A percentile compares a stretch with the other conserved stretches of the same genome.
Evolutionary conservation across 2,329 filamentous ascomycete genomes (phyloP).

Genomic region (Colletotrichum gigasporum): DNA sequence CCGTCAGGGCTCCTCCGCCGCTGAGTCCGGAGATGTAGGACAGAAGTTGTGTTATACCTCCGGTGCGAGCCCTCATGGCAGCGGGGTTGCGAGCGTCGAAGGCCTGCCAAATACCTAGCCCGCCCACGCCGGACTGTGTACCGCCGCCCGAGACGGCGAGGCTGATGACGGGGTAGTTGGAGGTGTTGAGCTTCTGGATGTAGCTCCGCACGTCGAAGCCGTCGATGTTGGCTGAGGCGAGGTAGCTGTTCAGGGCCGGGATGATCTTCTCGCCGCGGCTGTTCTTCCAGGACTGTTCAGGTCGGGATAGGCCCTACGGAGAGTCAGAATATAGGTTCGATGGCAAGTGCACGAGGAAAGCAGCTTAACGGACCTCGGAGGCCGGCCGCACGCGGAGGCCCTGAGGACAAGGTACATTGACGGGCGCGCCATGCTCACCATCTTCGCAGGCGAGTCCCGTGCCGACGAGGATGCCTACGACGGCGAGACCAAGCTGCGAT

Average conservation of each 20-base stretch:
- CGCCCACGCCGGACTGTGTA: constrained; percentile 40
- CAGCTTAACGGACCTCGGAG: constrained; percentile 5
- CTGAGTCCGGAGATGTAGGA: constrained; percentile 39
- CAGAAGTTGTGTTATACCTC: constrained; percentile 37
- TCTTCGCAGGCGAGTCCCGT: not conserved
- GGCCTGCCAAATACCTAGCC: constrained; percentile 39
- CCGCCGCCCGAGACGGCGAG: constrained; percentile 40
- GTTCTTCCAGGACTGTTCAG: constrained; percentile 35
- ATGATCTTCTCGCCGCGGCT: constrained; percentile 35
- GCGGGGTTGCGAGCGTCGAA: constrained; percentile 37
- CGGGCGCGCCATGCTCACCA: no score
- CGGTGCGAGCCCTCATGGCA: constrained; percentile 33
- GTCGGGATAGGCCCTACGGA: constrained; percentile 35
- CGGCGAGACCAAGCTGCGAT: not conserved
- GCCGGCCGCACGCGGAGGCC: constrained; percentile 8
- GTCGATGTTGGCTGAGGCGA: constrained; percentile 34
- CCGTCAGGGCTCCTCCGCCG: constrained; percentile 39
- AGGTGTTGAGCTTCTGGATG: constrained; percentile 34
- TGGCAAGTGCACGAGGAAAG: not conserved
- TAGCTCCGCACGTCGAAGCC: constrained; percentile 35
- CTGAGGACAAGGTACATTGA: constrained; percentile 10
- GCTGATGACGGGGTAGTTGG: constrained; percentile 35
- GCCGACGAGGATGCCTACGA: not conserved
- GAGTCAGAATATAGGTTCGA: no score
- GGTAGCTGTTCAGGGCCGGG: constrained; percentile 33